Evolutionary conservation across 1,284 basidiomycete genomes (phyloP).

Genomic region (Ganoderma sp.): DNA sequence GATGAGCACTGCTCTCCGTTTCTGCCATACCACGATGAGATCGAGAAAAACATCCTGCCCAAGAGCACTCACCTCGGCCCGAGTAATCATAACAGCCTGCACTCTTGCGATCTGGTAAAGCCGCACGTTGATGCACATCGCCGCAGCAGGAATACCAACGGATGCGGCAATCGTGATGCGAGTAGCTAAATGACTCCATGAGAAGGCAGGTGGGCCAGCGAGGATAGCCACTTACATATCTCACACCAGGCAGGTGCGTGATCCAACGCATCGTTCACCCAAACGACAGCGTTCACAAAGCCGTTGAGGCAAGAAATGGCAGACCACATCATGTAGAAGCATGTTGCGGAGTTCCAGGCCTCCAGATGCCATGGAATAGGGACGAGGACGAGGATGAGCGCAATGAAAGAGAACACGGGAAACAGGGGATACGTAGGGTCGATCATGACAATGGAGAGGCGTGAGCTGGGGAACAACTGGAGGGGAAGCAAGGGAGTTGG

Average conservation of each 20-base stretch:
- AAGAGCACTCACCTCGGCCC: constrained; percentile 16
- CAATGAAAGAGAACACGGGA: constrained; percentile 48
- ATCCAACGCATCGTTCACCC: constrained; percentile 42
- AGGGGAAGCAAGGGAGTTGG: too few relatives aligned
- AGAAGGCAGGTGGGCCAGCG: too few relatives aligned
- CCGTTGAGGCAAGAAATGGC: constrained; percentile 45
- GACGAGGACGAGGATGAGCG: constrained; percentile 49
- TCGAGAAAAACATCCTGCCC: background rate
- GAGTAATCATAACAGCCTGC: constrained; percentile 41
- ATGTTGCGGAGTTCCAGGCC: constrained; percentile 47
- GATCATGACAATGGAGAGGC: too few relatives aligned
- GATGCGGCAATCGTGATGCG: constrained; percentile 50
- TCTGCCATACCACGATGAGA: constrained; percentile 40
- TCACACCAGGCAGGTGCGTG: constrained; percentile 50
- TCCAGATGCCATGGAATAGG: constrained; percentile 61
- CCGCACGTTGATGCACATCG: constrained; percentile 54
- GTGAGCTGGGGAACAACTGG: too few relatives aligned
- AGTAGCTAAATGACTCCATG: constrained; percentile 41
- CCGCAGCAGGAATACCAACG: constrained; percentile 57
- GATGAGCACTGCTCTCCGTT: constrained; percentile 47
- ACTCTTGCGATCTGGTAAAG: constrained; percentile 29
- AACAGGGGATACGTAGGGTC: constrained; percentile 28
- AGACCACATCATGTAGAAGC: constrained; percentile 47
- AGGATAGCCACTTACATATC: constrained; percentile 42
- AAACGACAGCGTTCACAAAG: constrained; percentile 50